Percentiles rank a stretch among this genome's conserved stretches.
These are phyloP conservation scores for Fusarium mexicanum DNA, from an alignment of 2,329 filamentous ascomycete genomes.

Conservation along the genomic window DNA sequence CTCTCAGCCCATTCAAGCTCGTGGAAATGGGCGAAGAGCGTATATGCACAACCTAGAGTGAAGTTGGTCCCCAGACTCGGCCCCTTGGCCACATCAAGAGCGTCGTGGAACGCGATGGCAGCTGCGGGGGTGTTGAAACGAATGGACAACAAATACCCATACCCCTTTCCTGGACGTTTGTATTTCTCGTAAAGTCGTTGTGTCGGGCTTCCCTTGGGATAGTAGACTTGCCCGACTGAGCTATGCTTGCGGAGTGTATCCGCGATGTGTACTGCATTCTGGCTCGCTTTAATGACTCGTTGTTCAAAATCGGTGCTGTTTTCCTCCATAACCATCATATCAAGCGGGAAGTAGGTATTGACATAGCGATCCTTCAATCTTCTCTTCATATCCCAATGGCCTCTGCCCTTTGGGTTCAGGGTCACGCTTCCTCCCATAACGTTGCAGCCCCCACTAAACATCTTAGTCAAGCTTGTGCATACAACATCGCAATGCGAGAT, in stretches of 20 bases:
- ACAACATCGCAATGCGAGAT: slow-evolving; percentile 58
- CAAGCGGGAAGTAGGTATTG: slow-evolving; percentile 40
- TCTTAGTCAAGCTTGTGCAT: slow-evolving; percentile 63
- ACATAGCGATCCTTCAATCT: slow-evolving; percentile 30
- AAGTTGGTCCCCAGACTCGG: slow-evolving; percentile 62
- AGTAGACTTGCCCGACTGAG: slow-evolving; percentile 48
- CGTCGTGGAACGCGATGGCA: slow-evolving; percentile 59
- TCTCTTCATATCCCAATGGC: slow-evolving; percentile 47
- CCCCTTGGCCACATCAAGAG: slow-evolving; percentile 57
- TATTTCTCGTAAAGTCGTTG: slow-evolving; percentile 45
- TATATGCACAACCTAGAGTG: slow-evolving; percentile 56
- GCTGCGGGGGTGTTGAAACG: slow-evolving; percentile 53
- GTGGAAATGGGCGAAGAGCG: slow-evolving; percentile 51
- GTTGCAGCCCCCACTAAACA: slow-evolving; percentile 64
- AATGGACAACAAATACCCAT: slow-evolving; percentile 62
- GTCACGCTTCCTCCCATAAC: slow-evolving; percentile 60
- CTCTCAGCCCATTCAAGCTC: slow-evolving; percentile 50
- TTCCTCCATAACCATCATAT: slow-evolving; percentile 47
- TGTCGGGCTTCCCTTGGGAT: slow-evolving; percentile 53
- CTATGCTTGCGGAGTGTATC: slow-evolving; percentile 41
- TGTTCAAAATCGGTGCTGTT: slow-evolving; percentile 52
- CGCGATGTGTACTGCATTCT: slow-evolving; percentile 40
- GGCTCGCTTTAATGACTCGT: slow-evolving; percentile 45
- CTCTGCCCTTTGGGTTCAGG: slow-evolving; percentile 54
- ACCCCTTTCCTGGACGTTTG: slow-evolving; percentile 54